phyloP scores from a whole-genome alignment of 257 asterid genomes.

The Solanum peruvianum region DNA sequence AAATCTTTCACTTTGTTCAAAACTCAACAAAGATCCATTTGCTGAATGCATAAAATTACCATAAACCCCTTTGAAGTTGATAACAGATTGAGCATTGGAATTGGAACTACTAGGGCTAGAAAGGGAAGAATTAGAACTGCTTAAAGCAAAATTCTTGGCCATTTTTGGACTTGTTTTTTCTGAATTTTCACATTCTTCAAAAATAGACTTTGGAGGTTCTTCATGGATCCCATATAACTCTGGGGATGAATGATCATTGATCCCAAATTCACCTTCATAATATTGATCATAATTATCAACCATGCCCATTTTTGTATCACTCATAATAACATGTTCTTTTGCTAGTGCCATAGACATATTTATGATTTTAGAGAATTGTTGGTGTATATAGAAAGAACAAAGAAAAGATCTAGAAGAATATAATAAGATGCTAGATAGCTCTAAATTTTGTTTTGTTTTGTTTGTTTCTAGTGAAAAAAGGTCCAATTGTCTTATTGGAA shows the following conservation, averaged over 20 bases:
- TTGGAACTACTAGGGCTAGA: constrained; percentile 80
- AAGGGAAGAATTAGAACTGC: constrained; percentile 42
- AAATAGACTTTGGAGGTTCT: not conserved
- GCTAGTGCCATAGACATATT: constrained; percentile 36
- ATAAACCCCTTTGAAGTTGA: constrained; percentile 38
- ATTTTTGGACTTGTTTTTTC: constrained; percentile 13
- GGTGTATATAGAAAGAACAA: not conserved
- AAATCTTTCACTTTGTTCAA: constrained; percentile 31
- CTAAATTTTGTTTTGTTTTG: not conserved
- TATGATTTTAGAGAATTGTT: not conserved
- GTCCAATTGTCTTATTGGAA: not conserved
- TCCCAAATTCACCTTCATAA: constrained; percentile 37
- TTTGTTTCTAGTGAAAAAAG: not conserved
- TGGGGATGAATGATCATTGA: constrained; percentile 11
- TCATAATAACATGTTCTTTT: constrained; percentile 30
- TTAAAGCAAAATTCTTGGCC: constrained; percentile 26
- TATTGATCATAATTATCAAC: constrained; percentile 25
- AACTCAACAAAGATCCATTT: constrained; percentile 48
- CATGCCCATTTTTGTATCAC: constrained; percentile 32
- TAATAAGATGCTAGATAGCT: not conserved
- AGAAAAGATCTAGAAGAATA: not conserved
- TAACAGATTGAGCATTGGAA: constrained; percentile 53
- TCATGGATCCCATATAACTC: constrained; percentile 15
- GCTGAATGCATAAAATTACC: constrained; percentile 18
- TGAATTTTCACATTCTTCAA: constrained; percentile 32